Conservation (phyloP, 345 rosid species). For the Chamaenerion angustifolium region DNA sequence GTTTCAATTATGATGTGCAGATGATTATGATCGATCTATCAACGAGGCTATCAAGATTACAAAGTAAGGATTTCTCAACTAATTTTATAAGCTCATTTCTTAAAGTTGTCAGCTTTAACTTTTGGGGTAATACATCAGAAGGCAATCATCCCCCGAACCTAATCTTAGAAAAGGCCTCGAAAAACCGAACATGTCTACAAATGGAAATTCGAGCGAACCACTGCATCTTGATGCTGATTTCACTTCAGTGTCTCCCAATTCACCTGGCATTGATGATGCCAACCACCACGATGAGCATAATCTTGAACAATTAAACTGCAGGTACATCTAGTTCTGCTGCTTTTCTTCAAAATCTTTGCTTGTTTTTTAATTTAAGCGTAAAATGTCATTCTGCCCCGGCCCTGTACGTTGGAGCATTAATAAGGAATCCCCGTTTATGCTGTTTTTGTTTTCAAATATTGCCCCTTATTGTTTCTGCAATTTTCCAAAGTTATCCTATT, state of each 20-base stretch:
- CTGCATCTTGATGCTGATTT: conserved; percentile 27
- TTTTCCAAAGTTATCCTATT: neutral
- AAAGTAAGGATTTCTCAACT: conserved; percentile 33
- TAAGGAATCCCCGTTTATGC: too few relatives aligned
- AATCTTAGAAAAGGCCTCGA: conserved; percentile 35
- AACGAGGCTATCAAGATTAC: conserved; percentile 95
- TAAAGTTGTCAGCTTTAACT: conserved; percentile 1
- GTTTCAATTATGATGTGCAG: conserved; percentile 33
- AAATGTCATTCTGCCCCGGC: too few relatives aligned
- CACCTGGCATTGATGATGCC: conserved; percentile 51
- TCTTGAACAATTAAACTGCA: conserved; percentile 46
- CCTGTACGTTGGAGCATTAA: too few relatives aligned
- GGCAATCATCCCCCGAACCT: conserved; percentile 74
- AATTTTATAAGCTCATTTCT: neutral
- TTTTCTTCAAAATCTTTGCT: neutral
- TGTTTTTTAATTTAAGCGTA: too few relatives aligned
- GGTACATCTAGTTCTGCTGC: conserved; percentile 27
- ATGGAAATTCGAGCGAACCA: conserved; percentile 56
- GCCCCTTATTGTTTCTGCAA: neutral
- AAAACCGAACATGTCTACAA: conserved; percentile 53
- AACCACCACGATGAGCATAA: conserved; percentile 44
- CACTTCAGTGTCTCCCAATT: conserved; percentile 36
- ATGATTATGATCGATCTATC: conserved; percentile 96
- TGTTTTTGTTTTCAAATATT: too few relatives aligned
- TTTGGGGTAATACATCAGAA: conserved; percentile 30